Percentiles rank a stretch among this genome's conserved stretches.
Evolutionary conservation across 148 eudicot species (phyloP).

Genomic region (Cornus florida): DNA sequence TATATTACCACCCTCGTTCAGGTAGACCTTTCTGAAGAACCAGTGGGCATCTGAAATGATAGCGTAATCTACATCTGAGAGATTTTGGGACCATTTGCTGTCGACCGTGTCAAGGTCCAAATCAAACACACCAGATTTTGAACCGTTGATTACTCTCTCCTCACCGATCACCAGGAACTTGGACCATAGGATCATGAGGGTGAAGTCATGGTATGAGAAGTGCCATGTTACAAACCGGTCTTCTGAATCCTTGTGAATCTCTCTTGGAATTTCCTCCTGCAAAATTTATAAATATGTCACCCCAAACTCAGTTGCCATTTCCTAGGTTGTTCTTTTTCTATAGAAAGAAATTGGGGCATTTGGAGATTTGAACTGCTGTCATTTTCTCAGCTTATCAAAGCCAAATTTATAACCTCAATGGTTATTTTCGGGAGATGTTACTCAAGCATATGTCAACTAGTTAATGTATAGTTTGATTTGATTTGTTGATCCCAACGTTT

Average conservation of each 20-base stretch:
- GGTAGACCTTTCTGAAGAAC: conserved; percentile 59
- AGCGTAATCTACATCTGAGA: conserved; percentile 49
- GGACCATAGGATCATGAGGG: conserved; percentile 62
- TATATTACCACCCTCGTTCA: conserved; percentile 34
- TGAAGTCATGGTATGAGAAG: conserved; percentile 63
- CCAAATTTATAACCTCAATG: too few species aligned
- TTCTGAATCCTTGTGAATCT: conserved; percentile 47
- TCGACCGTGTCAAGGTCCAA: conserved; percentile 59
- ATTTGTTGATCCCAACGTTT: too few species aligned
- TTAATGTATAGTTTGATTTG: too few species aligned
- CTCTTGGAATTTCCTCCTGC: conserved; percentile 59
- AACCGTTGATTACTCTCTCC: conserved; percentile 49
- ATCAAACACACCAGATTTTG: conserved; percentile 43
- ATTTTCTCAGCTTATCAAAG: too few species aligned
- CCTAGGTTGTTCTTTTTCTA: too few species aligned
- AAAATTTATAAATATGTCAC: background rate
- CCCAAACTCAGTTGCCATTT: too few species aligned
- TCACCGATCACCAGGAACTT: conserved; percentile 43
- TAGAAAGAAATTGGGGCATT: too few species aligned
- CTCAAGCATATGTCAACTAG: too few species aligned
- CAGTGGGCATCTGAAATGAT: conserved; percentile 67
- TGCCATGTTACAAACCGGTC: conserved; percentile 58
- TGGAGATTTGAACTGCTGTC: too few species aligned
- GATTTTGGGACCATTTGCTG: conserved; percentile 40
- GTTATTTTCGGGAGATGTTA: too few species aligned